A percentile compares a stretch with the other conserved stretches of the same genome.
Evolutionary conservation across 441 rosid species (phyloP).

Genomic region (Pelargonium cotyledonis): DNA sequence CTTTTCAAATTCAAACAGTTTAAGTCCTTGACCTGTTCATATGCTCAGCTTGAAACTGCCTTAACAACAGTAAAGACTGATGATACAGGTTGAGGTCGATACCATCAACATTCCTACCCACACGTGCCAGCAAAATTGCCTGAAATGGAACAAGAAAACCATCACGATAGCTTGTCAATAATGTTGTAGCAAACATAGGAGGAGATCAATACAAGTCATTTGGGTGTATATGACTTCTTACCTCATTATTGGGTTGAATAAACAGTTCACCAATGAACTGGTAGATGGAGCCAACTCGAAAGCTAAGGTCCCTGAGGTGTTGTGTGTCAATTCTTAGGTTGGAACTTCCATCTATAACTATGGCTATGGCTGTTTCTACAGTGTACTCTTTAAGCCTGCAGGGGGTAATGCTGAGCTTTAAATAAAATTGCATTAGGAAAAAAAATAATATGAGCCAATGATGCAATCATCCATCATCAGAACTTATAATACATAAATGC

Average conservation of each 20-base stretch:
- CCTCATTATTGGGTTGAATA: slow-evolving; percentile 41
- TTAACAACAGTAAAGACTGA: slow-evolving; percentile 43
- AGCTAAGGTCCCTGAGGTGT: slow-evolving; percentile 62
- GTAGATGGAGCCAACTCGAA: slow-evolving; percentile 56
- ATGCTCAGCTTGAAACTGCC: slow-evolving; percentile 41
- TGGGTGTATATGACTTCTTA: slow-evolving; percentile 9
- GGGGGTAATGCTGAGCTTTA: slow-evolving; percentile 6
- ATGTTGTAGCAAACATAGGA: background rate
- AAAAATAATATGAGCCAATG: background rate
- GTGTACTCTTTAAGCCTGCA: slow-evolving; percentile 55
- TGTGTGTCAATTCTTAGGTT: slow-evolving; percentile 52
- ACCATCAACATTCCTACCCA: slow-evolving; percentile 67
- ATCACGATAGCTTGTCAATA: no score
- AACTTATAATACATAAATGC: background rate
- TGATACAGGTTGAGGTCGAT: slow-evolving; percentile 57
- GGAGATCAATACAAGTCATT: background rate
- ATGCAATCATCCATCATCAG: slow-evolving; percentile 2
- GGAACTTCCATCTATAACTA: slow-evolving; percentile 47
- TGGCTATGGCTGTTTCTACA: slow-evolving; percentile 47
- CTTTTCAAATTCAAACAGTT: slow-evolving; percentile 1
- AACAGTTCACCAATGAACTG: slow-evolving; percentile 58
- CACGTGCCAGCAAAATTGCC: slow-evolving; percentile 57
- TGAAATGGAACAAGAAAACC: slow-evolving; percentile 20
- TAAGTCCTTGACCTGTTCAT: slow-evolving; percentile 16
- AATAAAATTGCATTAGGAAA: background rate